Evolutionary conservation across 768 basidiomycete species (phyloP).

Genomic region (Wakefieldia striispora): DNA sequence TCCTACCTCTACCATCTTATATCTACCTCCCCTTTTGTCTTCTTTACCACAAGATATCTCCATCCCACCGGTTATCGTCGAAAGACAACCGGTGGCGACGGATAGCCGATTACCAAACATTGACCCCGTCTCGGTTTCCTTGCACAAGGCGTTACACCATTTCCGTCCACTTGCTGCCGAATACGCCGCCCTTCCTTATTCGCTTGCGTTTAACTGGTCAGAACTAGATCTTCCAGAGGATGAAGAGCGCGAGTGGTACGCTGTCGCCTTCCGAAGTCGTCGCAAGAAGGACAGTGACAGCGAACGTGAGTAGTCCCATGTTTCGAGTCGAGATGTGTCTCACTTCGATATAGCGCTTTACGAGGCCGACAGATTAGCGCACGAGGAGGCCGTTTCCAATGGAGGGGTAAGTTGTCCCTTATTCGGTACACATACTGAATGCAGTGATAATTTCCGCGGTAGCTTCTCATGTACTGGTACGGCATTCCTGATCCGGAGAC

Average conservation of each 20-base stretch:
- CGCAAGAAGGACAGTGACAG: conserved; percentile 71
- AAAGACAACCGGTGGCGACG: conserved; percentile 53
- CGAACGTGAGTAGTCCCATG: conserved; percentile 44
- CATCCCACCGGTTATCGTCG: conserved; percentile 20
- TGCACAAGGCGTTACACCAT: conserved; percentile 82
- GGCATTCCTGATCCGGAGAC: conserved; percentile 74
- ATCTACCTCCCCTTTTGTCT: conserved; percentile 83
- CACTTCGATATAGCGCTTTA: conserved; percentile 60
- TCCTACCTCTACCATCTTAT: conserved; percentile 57
- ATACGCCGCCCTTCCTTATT: conserved; percentile 67
- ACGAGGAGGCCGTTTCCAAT: conserved; percentile 88
- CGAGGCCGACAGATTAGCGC: conserved; percentile 81
- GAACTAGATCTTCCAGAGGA: conserved; percentile 64
- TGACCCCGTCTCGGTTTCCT: conserved; percentile 76
- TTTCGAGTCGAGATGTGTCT: not conserved
- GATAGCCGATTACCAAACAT: conserved; percentile 80
- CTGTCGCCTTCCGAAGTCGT: conserved; percentile 84
- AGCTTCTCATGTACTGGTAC: conserved; percentile 94
- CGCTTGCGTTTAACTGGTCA: conserved; percentile 85
- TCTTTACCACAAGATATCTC: conserved; percentile 55
- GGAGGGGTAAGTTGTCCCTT: conserved; percentile 61
- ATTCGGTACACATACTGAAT: conserved; percentile 4
- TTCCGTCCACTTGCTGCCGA: conserved; percentile 59
- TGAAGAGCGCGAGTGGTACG: conserved; percentile 87
- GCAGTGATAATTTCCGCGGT: not conserved